Evolutionary conservation across 1,284 basidiomycete genomes (phyloP).

Genomic region (Irpex lacteus): DNA sequence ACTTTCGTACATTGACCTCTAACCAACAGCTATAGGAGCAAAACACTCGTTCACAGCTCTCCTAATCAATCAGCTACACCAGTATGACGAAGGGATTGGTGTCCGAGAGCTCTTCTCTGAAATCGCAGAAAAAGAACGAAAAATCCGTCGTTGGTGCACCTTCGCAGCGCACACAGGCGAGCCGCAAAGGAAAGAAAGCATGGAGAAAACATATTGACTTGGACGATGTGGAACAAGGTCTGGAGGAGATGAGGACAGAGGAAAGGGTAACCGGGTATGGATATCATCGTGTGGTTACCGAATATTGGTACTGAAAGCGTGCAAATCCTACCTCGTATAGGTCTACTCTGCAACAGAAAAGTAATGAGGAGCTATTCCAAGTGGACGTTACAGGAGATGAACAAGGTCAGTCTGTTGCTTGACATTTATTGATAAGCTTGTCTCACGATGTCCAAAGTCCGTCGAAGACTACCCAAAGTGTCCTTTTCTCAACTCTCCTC

Average conservation of each 20-base stretch:
- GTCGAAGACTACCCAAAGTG: constrained; percentile 47
- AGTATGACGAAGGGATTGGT: neutral
- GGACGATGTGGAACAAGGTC: constrained; percentile 65
- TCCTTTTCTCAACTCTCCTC: constrained; percentile 62
- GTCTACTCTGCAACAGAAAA: constrained; percentile 57
- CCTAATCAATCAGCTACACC: neutral
- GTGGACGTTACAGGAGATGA: constrained; percentile 81
- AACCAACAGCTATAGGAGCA: neutral
- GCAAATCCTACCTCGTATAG: constrained; percentile 30
- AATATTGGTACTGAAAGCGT: neutral
- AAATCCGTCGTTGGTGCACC: constrained; percentile 53
- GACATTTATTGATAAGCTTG: neutral
- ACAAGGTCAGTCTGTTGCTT: constrained; percentile 45
- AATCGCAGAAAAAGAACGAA: constrained; percentile 9
- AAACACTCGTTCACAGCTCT: no score
- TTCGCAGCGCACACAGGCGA: constrained; percentile 67
- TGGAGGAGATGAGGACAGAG: constrained; percentile 75
- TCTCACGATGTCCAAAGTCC: constrained; percentile 38
- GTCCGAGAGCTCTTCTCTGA: neutral
- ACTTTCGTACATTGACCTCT: constrained; percentile 1
- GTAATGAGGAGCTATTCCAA: constrained; percentile 73
- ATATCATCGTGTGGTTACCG: neutral
- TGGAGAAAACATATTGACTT: constrained; percentile 94
- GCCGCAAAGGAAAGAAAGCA: constrained; percentile 85
- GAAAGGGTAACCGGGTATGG: constrained; percentile 73